These are phyloP conservation scores for Raddia distichophylla DNA, from an alignment of 176 grass and related monocot species.

Conservation along the genomic window DNA sequence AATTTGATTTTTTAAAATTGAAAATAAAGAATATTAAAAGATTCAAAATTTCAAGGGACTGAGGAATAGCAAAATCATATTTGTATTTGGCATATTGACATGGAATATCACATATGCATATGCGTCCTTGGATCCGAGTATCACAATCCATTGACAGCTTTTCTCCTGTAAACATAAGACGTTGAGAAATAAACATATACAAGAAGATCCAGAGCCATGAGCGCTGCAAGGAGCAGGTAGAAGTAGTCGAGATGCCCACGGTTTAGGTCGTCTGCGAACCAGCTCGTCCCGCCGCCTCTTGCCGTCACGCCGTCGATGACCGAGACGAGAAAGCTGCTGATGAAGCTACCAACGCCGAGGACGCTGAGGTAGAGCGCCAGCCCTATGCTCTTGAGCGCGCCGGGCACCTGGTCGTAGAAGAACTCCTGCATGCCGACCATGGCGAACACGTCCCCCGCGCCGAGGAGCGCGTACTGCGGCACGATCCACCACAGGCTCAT, in stretches of 20 bases:
- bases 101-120: not conserved
- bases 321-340: slow-evolving; percentile 59
- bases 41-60: too few relatives aligned
- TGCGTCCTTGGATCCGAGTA: not conserved
- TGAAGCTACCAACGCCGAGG: slow-evolving; percentile 60
- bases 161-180: slow-evolving; percentile 46
- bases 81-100: too few relatives aligned
- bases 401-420: slow-evolving; percentile 72
- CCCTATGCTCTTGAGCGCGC: slow-evolving; percentile 56
- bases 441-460: slow-evolving; percentile 47
- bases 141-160: not conserved
- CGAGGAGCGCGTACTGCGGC: slow-evolving; percentile 56
- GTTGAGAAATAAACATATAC: slow-evolving; percentile 42
- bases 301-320: slow-evolving; percentile 39
- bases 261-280: slow-evolving; percentile 61
- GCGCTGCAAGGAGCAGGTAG: slow-evolving; percentile 54
- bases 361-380: slow-evolving; percentile 60
- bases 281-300: slow-evolving; percentile 44
- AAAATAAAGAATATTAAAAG: too few relatives aligned
- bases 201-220: slow-evolving; percentile 42
- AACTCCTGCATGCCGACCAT: slow-evolving; percentile 70
- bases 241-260: slow-evolving; percentile 69
- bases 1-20: too few relatives aligned
- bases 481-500: slow-evolving; percentile 78
- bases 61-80: not conserved